Percentiles rank a stretch among this genome's conserved stretches.
Conservation (phyloP, 2,329 filamentous ascomycete species). For the Pseudogymnoascus sp. region DNA sequence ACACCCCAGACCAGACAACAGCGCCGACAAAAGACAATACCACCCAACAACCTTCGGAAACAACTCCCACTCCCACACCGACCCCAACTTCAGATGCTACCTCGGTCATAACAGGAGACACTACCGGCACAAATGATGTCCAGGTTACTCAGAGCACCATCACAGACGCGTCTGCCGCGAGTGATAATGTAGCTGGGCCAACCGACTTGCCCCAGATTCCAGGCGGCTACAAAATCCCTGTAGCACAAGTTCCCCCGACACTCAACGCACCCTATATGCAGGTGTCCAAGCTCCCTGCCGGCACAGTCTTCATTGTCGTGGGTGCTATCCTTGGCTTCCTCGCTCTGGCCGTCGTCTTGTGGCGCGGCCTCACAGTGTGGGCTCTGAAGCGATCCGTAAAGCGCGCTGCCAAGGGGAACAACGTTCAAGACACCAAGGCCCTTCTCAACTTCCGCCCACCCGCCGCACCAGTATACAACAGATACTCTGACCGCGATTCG, state of each 20-base stretch:
- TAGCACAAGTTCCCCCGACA: constrained; percentile 72
- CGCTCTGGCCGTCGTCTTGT: constrained; percentile 70
- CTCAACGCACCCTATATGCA: constrained; percentile 86
- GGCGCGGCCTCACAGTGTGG: constrained; percentile 83
- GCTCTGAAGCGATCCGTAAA: constrained; percentile 86
- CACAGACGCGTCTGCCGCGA: constrained; percentile 10
- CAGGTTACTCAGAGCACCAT: constrained; percentile 14
- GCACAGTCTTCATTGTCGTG: constrained; percentile 92
- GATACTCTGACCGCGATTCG: constrained; percentile 46
- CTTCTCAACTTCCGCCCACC: constrained; percentile 43
- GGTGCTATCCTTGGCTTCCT: constrained; percentile 81
- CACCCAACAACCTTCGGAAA: background rate
- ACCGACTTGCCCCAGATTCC: constrained; percentile 43
- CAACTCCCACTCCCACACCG: background rate
- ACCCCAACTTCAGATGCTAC: background rate
- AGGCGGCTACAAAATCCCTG: constrained; percentile 54
- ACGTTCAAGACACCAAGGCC: constrained; percentile 60
- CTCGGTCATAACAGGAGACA: constrained; percentile 16
- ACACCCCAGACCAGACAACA: constrained; percentile 15
- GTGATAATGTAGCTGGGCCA: constrained; percentile 10
- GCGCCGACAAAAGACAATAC: constrained; percentile 16
- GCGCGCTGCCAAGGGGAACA: constrained; percentile 69
- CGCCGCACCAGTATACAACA: constrained; percentile 51
- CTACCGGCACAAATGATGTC: constrained; percentile 3
- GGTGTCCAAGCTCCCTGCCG: constrained; percentile 73